Percentiles rank a stretch among this genome's conserved stretches.
phyloP scores from a whole-genome alignment of 352 stramenopile genomes.

The Phytophthora meadii region DNA sequence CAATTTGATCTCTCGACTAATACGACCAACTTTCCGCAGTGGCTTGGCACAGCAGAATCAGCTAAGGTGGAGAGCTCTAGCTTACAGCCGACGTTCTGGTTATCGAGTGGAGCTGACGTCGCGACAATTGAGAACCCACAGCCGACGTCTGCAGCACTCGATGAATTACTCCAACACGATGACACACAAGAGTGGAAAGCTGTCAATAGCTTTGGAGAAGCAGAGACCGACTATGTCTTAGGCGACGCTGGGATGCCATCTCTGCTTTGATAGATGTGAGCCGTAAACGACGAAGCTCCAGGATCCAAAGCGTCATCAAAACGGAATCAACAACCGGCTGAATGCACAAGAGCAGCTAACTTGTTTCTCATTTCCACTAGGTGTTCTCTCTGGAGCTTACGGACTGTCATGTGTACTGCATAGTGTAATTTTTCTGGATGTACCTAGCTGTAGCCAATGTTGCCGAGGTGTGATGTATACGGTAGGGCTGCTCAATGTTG shows the following conservation, averaged over 20 bases:
- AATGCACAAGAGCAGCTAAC: constrained; percentile 21
- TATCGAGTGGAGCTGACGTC: constrained; percentile 8
- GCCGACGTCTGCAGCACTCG: constrained; percentile 34
- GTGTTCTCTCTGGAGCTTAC: constrained; percentile 2
- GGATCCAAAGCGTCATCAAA: constrained; percentile 2
- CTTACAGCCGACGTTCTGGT: constrained; percentile 12
- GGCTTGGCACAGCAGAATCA: constrained; percentile 5
- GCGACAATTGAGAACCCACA: constrained; percentile 10
- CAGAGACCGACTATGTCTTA: constrained; percentile 34
- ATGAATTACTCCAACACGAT: constrained; percentile 40
- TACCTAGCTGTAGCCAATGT: constrained; percentile 8
- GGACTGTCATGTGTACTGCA: constrained; percentile 16
- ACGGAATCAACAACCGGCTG: not conserved
- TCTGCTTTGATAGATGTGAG: constrained; percentile 35
- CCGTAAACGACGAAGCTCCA: not conserved
- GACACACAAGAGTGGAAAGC: constrained; percentile 43
- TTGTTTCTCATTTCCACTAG: constrained; percentile 17
- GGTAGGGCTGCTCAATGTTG: constrained; percentile 1
- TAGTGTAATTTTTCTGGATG: constrained; percentile 20
- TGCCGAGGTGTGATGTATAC: constrained; percentile 8
- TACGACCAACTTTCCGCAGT: constrained; percentile 20
- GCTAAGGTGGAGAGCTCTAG: constrained; percentile 2
- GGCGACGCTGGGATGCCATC: constrained; percentile 34
- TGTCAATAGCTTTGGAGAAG: constrained; percentile 20
- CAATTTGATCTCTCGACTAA: not conserved